Base-by-base conservation (phyloP, 1,284 basidiomycete species). In the Ceratobasidium sp. region DNA sequence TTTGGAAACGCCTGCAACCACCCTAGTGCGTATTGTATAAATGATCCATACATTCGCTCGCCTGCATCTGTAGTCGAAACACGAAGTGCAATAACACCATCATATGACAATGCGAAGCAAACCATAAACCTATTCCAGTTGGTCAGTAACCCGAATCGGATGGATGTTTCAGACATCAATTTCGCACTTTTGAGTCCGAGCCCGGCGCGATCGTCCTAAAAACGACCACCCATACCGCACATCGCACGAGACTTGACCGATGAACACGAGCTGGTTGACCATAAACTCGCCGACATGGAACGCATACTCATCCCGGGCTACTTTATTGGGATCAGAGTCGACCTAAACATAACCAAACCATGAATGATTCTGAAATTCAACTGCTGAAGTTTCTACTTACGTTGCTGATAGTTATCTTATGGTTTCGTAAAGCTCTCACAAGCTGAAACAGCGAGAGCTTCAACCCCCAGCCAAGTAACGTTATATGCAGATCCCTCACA, bases 201-300 rank as follows among this genome's bases (percentile, higher is more conserved):
- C 15, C 20, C 65, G 65, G 33, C 65, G 46, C 3, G 23, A 38
- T 10, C 65, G 46, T 17, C 65, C 65, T n/a, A 50, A 40, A 52
- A 23, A 33, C 23, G 65, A 67, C 65, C 65, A 67, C 6, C 65
- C 65, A n/a, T 67, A 67, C 5, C 20, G 65, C 20, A 67, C 26
- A 50, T 67, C 26, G 46, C 65, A 67, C 48, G 65, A 42, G 33
- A 67, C n/a, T n/a, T 67, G 65, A 44, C 46, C 65, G 33, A 52
- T 40, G 33, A 67, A 67, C 44, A 67, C 48, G 2, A 67, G 65
- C 17, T 67, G 65, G 12, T 52, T 26, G 23, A 46, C 26, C 9
- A 38, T 48, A 13, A 50, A 67, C 65, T 50, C 46, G 44, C 65
- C 65, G 46, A 52, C 65, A 15, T 6, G 23, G 48, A 67, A 9